Conservation (phyloP, 192 early-diverging fungal species). For the Podila minutissima region DNA sequence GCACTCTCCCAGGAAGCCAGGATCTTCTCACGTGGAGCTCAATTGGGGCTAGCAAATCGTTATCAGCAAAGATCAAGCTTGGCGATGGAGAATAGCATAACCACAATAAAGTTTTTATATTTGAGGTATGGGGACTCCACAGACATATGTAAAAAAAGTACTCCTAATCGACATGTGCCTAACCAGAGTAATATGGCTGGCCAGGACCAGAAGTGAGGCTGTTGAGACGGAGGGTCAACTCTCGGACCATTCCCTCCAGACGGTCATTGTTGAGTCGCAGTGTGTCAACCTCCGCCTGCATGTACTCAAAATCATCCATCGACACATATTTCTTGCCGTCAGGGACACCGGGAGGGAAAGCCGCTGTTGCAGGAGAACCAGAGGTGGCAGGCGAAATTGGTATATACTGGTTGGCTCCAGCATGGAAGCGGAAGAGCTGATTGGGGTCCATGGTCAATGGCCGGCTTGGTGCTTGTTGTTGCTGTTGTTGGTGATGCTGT, state of each 20-base stretch:
- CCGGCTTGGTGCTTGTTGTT: slow-evolving; percentile 8
- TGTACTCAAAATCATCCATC: slow-evolving; percentile 47
- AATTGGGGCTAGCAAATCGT: too few species aligned
- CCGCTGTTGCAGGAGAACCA: neutral
- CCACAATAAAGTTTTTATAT: too few species aligned
- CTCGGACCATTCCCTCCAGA: slow-evolving; percentile 39
- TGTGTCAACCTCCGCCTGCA: slow-evolving; percentile 45
- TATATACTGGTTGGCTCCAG: slow-evolving; percentile 42
- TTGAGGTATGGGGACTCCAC: too few species aligned
- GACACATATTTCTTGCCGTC: slow-evolving; percentile 48
- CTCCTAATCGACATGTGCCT: too few species aligned
- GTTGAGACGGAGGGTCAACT: slow-evolving; percentile 33
- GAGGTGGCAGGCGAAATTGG: slow-evolving; percentile 39
- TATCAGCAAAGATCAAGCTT: too few species aligned
- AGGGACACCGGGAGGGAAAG: slow-evolving; percentile 2
- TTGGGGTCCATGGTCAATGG: slow-evolving; percentile 42
- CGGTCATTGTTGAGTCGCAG: slow-evolving; percentile 46
- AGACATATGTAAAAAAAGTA: too few species aligned
- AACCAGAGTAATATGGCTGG: slow-evolving; percentile 26
- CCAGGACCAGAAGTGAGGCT: slow-evolving; percentile 22
- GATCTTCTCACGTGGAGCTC: too few species aligned
- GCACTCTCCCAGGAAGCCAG: too few species aligned
- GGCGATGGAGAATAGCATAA: too few species aligned
- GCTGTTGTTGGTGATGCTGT: slow-evolving; percentile 5
- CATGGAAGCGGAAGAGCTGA: slow-evolving; percentile 46